Conservation (phyloP, 331 rosid species). For the Spiraea crenata region DNA sequence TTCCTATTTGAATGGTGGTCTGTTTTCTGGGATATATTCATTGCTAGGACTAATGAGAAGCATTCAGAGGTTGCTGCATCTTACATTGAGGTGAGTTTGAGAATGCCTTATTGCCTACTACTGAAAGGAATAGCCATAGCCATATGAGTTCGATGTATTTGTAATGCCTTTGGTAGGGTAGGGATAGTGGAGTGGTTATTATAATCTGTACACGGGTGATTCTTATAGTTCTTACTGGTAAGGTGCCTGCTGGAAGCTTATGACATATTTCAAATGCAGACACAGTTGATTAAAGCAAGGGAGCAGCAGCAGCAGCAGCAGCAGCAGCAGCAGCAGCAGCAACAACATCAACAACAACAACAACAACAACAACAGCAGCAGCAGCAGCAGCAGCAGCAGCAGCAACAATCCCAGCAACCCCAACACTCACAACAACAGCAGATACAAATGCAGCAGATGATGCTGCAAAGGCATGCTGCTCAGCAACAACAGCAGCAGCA, state of each 20-base stretch:
- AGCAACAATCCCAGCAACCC: constrained; percentile 52
- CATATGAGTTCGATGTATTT: not conserved
- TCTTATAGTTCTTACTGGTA: not conserved
- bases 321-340: constrained; percentile 17
- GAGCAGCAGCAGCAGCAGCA: constrained; percentile 74
- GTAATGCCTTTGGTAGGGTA: constrained; percentile 13
- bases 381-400: constrained; percentile 64
- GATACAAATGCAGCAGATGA: constrained; percentile 81
- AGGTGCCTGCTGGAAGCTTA: constrained; percentile 30
- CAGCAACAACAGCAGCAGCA: constrained; percentile 56
- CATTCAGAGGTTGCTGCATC: constrained; percentile 99
- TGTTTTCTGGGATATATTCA: constrained; percentile 98
- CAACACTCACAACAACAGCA: constrained; percentile 54
- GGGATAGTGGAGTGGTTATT: constrained; percentile 16
- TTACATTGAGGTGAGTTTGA: constrained; percentile 81
- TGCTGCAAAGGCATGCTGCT: constrained; percentile 80
- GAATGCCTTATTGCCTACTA: not conserved
- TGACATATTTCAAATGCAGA: constrained; percentile 47
- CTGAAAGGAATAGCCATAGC: not conserved
- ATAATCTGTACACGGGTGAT: constrained; percentile 10
- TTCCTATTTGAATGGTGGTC: constrained; percentile 99
- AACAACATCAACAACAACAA: constrained; percentile 60
- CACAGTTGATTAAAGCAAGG: constrained; percentile 84
- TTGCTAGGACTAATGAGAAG: constrained; percentile 98
- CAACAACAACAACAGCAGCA: constrained; percentile 73